Base-by-base conservation (phyloP, 805 yeast genomes). In the Saccharomyces jurei region DNA sequence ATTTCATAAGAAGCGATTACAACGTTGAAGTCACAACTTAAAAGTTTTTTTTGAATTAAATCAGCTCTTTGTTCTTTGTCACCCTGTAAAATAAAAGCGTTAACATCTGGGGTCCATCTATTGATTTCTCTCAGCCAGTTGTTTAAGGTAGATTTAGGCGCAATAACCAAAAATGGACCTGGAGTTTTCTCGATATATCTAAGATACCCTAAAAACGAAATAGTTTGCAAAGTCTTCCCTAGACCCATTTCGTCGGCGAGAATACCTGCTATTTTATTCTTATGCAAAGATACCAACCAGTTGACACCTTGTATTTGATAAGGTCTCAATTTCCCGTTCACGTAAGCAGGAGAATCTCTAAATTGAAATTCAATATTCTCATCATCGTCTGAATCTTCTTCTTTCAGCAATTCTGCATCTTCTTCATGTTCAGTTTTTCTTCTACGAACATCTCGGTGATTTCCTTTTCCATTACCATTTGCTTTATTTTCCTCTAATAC, bases 241-340 rank as follows among this genome's bases (percentile, higher is more conserved):
- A 87, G 71, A 1, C 94, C 94, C 94, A 87, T 87, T 71, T 87
- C 94, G 70, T 87, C 94, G 0, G 94, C 94, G 55, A 87, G 74
- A 26, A 87, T 86, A 56, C 94, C 94, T 1, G 87, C 80, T 49
- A 87, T 71, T 56, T 81, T 80, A 70, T 84, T 85, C 58, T 82
- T 85, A 61, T 83, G 81, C 56, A 87, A 70, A 1, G 86, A 77
- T 13, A 86, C 79, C 61, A 87, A 71, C 95, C 95, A 87, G 67
- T 87, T 87, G 57, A 87, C 73, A 58, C 94, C 95, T 67, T 84
- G 90, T 58, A 87, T 77, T 70, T 87, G 95, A 65, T 87, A 87
- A 2, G 86, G 83, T 62, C 95, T 77, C 54, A 87, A 68, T 46
- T 66, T 63, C 47, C 95, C 95, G 56, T 80, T 70, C 26, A 87